Evolutionary conservation across 306 rosid genomes (phyloP).

Genomic region (Prunus mongolica): DNA sequence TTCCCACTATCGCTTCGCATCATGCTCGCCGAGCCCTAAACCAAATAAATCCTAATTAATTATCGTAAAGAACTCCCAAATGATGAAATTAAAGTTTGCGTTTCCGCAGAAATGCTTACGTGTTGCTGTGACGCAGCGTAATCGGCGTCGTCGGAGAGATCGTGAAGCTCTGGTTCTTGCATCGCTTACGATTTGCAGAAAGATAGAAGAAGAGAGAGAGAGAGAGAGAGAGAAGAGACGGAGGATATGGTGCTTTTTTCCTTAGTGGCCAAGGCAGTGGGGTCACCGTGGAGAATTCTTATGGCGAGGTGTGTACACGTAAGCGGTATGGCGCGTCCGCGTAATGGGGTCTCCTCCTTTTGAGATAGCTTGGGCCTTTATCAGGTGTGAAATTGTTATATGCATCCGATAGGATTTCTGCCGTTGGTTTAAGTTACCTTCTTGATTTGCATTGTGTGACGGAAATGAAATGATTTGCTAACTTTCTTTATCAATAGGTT

Average conservation of each 20-base stretch:
- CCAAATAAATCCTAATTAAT: conserved; percentile 1
- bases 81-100: neutral
- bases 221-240: neutral
- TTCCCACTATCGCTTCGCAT: conserved; percentile 58
- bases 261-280: conserved; percentile 13
- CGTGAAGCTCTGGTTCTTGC: conserved; percentile 85
- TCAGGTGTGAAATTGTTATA: neutral
- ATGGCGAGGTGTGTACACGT: neutral
- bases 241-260: neutral
- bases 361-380: neutral
- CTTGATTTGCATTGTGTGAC: too few species aligned
- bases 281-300: neutral
- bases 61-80: neutral
- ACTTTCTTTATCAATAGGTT: too few species aligned
- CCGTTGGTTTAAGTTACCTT: neutral
- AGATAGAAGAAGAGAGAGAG: neutral
- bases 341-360: neutral
- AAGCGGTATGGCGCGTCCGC: neutral
- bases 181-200: conserved; percentile 35
- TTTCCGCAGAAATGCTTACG: conserved; percentile 29
- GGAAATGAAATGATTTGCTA: too few species aligned
- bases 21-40: conserved; percentile 64
- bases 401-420: too few species aligned
- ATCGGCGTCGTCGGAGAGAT: conserved; percentile 94
- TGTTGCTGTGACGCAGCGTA: conserved; percentile 91